A percentile compares a stretch with the other conserved stretches of the same genome.
Evolutionary conservation across 805 yeast genomes (phyloP).

Genomic region (Saccharomycopsis sp.): DNA sequence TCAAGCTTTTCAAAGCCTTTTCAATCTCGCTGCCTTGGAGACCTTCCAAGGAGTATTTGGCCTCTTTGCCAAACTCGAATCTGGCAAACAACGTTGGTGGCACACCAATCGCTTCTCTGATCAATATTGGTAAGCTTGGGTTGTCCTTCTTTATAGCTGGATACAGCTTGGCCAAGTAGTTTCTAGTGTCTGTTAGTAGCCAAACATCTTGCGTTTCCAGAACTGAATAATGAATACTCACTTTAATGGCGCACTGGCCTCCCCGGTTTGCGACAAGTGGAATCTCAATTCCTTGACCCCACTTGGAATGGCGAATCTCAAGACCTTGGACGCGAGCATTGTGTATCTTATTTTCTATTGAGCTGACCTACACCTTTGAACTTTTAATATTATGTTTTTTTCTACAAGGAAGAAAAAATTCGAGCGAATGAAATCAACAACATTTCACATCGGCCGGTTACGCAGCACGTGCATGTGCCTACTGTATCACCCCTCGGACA

Average conservation of each 20-base stretch:
- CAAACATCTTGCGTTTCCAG: not conserved
- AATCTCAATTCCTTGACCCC: constrained; percentile 73
- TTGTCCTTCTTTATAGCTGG: constrained; percentile 54
- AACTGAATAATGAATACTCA: constrained; percentile 23
- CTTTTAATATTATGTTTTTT: constrained; percentile 1
- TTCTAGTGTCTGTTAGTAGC: constrained; percentile 30
- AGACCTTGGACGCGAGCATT: constrained; percentile 29
- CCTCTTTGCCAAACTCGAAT: constrained; percentile 37
- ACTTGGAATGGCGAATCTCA: constrained; percentile 31
- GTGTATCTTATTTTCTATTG: constrained; percentile 21
- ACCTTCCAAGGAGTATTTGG: constrained; percentile 31
- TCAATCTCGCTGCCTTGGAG: constrained; percentile 25
- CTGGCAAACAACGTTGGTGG: constrained; percentile 71
- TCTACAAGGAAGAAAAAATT: too few relatives aligned
- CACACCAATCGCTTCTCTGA: constrained; percentile 69
- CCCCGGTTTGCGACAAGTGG: constrained; percentile 74
- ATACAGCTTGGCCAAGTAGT: constrained; percentile 54
- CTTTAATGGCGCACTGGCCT: constrained; percentile 57
- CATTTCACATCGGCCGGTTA: constrained; percentile 5
- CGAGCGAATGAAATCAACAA: constrained; percentile 6
- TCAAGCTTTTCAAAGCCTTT: constrained; percentile 22
- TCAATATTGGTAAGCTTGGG: constrained; percentile 61
- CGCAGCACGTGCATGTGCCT: not conserved
- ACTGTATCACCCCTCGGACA: constrained; percentile 9
- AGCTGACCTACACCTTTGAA: too few relatives aligned